Evolutionary conservation across 495 filamentous ascomycete species (phyloP).

Genomic region (Amniculicola lignicola): DNA sequence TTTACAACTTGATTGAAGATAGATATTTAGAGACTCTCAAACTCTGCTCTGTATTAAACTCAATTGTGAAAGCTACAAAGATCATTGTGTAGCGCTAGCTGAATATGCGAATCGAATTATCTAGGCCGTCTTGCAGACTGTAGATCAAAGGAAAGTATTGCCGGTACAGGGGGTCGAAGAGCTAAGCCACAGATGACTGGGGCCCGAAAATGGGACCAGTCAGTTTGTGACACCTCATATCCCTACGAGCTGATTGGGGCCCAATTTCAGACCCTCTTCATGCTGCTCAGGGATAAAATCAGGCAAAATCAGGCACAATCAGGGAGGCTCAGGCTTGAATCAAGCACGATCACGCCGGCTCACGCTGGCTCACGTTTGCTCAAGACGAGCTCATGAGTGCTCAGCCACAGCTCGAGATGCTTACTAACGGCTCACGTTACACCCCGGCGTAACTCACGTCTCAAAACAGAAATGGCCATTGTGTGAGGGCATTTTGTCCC

Average conservation of each 20-base stretch:
- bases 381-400: slow-evolving; percentile 32
- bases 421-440: slow-evolving; percentile 34
- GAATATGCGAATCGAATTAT: slow-evolving; percentile 18
- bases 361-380: slow-evolving; percentile 34
- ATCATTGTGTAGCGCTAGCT: slow-evolving; percentile 9
- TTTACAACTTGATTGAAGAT: slow-evolving; percentile 18
- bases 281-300: slow-evolving; percentile 33
- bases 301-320: slow-evolving; percentile 27
- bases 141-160: slow-evolving; percentile 27
- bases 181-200: slow-evolving; percentile 23
- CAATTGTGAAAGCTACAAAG: slow-evolving; percentile 15
- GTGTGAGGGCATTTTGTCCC: slow-evolving; percentile 34
- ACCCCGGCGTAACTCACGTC: slow-evolving; percentile 35
- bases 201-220: slow-evolving; percentile 25
- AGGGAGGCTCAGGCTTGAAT: slow-evolving; percentile 29
- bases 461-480: slow-evolving; percentile 32
- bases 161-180: slow-evolving; percentile 21
- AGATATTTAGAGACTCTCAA: slow-evolving; percentile 19
- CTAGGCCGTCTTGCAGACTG: slow-evolving; percentile 12
- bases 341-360: slow-evolving; percentile 24
- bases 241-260: slow-evolving; percentile 32
- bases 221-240: slow-evolving; percentile 26
- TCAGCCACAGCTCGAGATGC: slow-evolving; percentile 36
- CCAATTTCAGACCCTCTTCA: slow-evolving; percentile 36
- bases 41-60: slow-evolving; percentile 18